These are phyloP conservation scores for Lactifluus subvellereus DNA, from an alignment of 768 basidiomycete genomes.

Conservation along the genomic window DNA sequence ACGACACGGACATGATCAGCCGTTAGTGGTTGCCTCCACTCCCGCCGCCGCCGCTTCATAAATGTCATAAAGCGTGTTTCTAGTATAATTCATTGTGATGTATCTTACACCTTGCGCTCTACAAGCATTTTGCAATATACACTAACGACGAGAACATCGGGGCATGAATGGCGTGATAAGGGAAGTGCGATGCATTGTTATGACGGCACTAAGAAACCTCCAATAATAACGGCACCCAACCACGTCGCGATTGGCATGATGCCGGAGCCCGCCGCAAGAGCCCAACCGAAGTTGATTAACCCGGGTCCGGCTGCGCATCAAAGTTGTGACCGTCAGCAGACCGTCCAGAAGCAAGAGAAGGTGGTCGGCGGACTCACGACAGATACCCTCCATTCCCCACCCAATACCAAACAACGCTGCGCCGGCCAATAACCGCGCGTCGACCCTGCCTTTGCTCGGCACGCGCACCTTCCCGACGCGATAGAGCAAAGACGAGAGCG, in stretches of 20 bases:
- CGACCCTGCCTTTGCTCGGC: slow-evolving; percentile 38
- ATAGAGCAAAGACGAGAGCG: slow-evolving; percentile 42
- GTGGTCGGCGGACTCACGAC: slow-evolving; percentile 42
- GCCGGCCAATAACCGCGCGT: slow-evolving; percentile 43
- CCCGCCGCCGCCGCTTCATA: background rate
- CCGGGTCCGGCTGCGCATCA: slow-evolving; percentile 49
- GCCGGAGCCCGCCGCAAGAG: slow-evolving; percentile 35
- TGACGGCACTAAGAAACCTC: slow-evolving; percentile 25
- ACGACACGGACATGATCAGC: too few species aligned
- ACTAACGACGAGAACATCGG: slow-evolving; percentile 5
- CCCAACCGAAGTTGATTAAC: slow-evolving; percentile 54
- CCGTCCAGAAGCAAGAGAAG: background rate
- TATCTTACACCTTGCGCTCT: slow-evolving; percentile 6
- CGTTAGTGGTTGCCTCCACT: background rate
- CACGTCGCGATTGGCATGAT: slow-evolving; percentile 36
- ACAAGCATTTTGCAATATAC: slow-evolving; percentile 2
- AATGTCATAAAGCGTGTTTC: background rate
- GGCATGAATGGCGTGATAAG: background rate
- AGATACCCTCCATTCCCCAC: slow-evolving; percentile 56
- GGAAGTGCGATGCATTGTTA: background rate
- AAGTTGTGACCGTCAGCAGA: slow-evolving; percentile 1
- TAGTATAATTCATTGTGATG: slow-evolving; percentile 6
- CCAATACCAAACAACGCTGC: slow-evolving; percentile 55
- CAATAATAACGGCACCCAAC: slow-evolving; percentile 34
- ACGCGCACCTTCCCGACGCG: slow-evolving; percentile 37